Conservation (phyloP, 2,329 filamentous ascomycete species). For the Fonsecaea monophora region DNA sequence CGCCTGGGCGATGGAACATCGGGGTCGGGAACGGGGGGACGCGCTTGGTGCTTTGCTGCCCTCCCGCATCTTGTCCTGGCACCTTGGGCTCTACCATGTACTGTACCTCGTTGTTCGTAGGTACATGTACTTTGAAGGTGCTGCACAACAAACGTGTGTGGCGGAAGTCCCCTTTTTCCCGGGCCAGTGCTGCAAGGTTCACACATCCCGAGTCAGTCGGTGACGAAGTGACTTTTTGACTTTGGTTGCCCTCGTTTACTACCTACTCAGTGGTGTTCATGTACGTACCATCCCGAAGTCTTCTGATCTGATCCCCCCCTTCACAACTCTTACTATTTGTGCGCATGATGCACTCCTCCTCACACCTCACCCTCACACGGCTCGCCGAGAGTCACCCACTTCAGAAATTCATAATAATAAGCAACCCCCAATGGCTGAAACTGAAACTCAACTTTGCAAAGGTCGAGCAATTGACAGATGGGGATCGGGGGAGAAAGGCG, state of each 20-base stretch:
- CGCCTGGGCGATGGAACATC: constrained; percentile 13
- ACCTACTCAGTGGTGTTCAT: background rate
- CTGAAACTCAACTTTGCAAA: background rate
- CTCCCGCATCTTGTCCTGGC: background rate
- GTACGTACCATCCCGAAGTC: background rate
- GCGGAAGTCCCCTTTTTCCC: background rate
- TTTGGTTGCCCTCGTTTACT: background rate
- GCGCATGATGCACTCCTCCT: constrained; percentile 12
- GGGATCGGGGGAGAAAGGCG: constrained; percentile 1
- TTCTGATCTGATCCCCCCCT: background rate
- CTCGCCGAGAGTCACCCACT: background rate
- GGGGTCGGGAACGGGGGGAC: constrained; percentile 1
- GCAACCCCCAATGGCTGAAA: background rate
- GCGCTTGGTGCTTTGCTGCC: background rate
- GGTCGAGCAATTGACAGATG: constrained; percentile 6
- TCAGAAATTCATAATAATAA: background rate
- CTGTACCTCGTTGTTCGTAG: background rate
- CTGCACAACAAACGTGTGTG: background rate
- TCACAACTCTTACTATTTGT: background rate
- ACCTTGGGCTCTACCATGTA: background rate
- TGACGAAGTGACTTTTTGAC: background rate
- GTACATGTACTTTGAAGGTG: too few species aligned
- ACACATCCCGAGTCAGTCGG: constrained; percentile 3
- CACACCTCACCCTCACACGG: background rate
- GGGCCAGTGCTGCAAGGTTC: constrained; percentile 2